Base-by-base conservation (phyloP, 2,329 filamentous ascomycete genomes). In the Nigrospora oryzae region DNA sequence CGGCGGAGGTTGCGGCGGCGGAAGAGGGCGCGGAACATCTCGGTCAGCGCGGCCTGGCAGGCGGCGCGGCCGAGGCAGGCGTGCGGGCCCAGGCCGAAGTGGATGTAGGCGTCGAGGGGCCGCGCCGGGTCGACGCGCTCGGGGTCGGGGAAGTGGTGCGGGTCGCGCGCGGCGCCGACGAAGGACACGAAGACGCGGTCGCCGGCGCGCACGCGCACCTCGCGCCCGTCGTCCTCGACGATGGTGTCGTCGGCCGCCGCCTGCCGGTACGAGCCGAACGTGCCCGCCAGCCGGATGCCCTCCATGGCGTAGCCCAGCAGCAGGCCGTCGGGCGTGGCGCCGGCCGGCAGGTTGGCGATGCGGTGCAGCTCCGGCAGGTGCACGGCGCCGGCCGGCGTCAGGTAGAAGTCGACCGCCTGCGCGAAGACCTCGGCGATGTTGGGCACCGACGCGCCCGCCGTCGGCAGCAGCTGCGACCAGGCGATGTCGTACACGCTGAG, bases 391-490 rank as follows among this genome's bases (percentile, higher is more conserved):
- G 75, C 64, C 3, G 73, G 66, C 0, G 77, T 75, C 5, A 89
- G 71, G 57, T 85, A 89, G 64, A 78, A 89, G 58, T 89, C 84
- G 15, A 89, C 69, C 2, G 84, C 73, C 65, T 86, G 83, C 2
- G 83, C 79, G 57, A 89, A 88, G 72, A 84, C 70, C 56, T 86
- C 78, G 2, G 77, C 81, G 59, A 89, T 83, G 54, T 80, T 86
- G 1, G 86, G 81, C 8, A 86, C 80, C 61, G 84, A 75, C 2
- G 81, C 77, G 4, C 74, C 74, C 1, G 81, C 79, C 0, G 81
- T 81, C 0, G 86, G 85, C 40, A 89, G 56, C 35, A 89, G 74
- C 57, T 87, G 81, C 19, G 74, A 75, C 77, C 81, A 87, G 0
- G 84, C 79, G 49, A 89, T 79, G 42, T 89, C 82, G 19, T 80